Conservation (phyloP, 305 asterid genomes). For the Solanum hybrid region DNA sequence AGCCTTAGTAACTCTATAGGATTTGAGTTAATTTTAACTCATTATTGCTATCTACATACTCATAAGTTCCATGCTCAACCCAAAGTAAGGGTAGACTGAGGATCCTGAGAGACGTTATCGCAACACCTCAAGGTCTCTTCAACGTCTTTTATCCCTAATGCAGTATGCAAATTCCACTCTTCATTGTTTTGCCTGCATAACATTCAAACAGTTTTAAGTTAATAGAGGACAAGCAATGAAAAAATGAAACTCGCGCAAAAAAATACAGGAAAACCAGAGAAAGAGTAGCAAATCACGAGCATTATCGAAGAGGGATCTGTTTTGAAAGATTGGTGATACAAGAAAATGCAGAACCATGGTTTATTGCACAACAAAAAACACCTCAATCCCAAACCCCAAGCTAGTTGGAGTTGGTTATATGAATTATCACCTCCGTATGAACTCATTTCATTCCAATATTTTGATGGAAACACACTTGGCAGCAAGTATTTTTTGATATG, state of each 20-base stretch:
- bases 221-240: background rate
- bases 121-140: background rate
- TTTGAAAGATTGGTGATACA: background rate
- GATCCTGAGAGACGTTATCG: background rate
- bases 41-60: constrained; percentile 6
- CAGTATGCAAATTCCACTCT: background rate
- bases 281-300: background rate
- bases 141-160: background rate
- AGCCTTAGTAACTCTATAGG: background rate
- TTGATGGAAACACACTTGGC: background rate
- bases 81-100: background rate
- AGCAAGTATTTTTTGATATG: background rate
- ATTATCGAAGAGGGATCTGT: background rate
- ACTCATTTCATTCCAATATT: background rate
- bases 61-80: background rate
- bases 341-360: background rate
- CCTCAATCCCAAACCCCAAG: background rate
- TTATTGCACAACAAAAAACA: background rate
- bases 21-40: background rate
- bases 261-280: background rate
- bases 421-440: background rate
- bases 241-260: background rate
- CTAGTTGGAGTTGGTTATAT: background rate
- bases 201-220: background rate
- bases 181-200: constrained; percentile 5